Conservation (phyloP, 2,329 filamentous ascomycete species). For the Thielaviopsis punctulata region DNA sequence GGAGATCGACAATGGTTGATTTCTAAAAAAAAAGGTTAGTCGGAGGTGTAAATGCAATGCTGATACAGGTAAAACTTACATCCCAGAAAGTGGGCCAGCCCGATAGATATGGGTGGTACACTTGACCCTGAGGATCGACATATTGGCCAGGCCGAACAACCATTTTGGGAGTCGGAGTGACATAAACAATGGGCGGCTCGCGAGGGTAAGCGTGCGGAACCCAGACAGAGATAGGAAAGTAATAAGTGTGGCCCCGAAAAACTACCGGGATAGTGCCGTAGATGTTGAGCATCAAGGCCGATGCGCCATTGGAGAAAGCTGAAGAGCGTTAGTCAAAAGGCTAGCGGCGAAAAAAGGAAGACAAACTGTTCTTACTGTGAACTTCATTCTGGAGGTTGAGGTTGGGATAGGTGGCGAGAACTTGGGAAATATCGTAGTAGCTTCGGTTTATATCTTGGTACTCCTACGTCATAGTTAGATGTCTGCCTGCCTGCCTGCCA, state of each 20-base stretch:
- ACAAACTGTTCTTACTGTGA: slow-evolving; percentile 49
- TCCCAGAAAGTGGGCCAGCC: slow-evolving; percentile 84
- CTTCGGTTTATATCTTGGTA: slow-evolving; percentile 86
- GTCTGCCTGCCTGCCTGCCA: not conserved
- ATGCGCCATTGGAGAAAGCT: slow-evolving; percentile 81
- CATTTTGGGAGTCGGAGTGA: slow-evolving; percentile 79
- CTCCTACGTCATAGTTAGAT: slow-evolving; percentile 39
- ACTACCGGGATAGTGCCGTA: slow-evolving; percentile 77
- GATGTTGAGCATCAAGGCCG: slow-evolving; percentile 72
- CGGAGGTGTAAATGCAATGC: not conserved
- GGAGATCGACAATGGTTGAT: slow-evolving; percentile 67
- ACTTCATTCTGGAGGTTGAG: slow-evolving; percentile 81
- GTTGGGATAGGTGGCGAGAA: slow-evolving; percentile 61
- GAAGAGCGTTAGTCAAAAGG: slow-evolving; percentile 15
- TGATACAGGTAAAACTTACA: slow-evolving; percentile 36
- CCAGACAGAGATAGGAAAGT: slow-evolving; percentile 87
- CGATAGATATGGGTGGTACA: slow-evolving; percentile 91
- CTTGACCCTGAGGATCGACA: slow-evolving; percentile 77
- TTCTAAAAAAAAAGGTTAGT: slow-evolving; percentile 35
- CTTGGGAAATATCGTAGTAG: slow-evolving; percentile 78
- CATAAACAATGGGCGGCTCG: slow-evolving; percentile 73
- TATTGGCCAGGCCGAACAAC: slow-evolving; percentile 81
- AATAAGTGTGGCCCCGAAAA: slow-evolving; percentile 77
- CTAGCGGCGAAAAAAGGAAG: slow-evolving; percentile 2
- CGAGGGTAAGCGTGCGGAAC: slow-evolving; percentile 78